phyloP scores from a whole-genome alignment of 345 rosid species.

The Brassica incana region DNA sequence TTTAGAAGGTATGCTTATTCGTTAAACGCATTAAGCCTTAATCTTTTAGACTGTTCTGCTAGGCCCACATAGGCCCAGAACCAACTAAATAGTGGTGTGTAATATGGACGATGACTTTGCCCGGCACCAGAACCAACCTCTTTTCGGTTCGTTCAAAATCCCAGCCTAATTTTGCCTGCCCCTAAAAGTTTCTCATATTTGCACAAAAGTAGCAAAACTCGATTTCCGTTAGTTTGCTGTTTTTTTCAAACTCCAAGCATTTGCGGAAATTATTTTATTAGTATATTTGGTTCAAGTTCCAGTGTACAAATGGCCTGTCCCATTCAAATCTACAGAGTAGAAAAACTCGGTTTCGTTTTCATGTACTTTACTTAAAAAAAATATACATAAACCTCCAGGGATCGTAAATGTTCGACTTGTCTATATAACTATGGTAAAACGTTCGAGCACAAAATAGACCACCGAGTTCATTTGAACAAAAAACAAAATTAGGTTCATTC shows the following conservation, averaged over 20 bases:
- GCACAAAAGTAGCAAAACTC: too few relatives aligned
- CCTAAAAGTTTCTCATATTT: too few relatives aligned
- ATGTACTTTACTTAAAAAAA: not conserved
- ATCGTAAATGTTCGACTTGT: not conserved
- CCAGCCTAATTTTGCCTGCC: too few relatives aligned
- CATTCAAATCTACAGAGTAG: slow-evolving; percentile 21
- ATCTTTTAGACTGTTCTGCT: not conserved
- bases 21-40: not conserved
- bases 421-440: not conserved
- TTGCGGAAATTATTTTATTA: too few relatives aligned
- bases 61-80: not conserved
- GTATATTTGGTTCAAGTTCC: not conserved
- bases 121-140: too few relatives aligned
- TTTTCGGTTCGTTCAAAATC: too few relatives aligned
- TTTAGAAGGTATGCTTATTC: too few relatives aligned
- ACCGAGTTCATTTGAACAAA: not conserved
- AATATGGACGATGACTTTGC: too few relatives aligned
- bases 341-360: slow-evolving; percentile 33
- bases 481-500: not conserved
- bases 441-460: not conserved
- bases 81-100: not conserved
- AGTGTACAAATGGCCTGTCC: slow-evolving; percentile 22
- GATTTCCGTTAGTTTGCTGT: too few relatives aligned
- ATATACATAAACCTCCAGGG: too few relatives aligned
- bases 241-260: too few relatives aligned